Evolutionary conservation across 192 early-diverging fungal species (phyloP).

Genomic region (Coemansia sp.): DNA sequence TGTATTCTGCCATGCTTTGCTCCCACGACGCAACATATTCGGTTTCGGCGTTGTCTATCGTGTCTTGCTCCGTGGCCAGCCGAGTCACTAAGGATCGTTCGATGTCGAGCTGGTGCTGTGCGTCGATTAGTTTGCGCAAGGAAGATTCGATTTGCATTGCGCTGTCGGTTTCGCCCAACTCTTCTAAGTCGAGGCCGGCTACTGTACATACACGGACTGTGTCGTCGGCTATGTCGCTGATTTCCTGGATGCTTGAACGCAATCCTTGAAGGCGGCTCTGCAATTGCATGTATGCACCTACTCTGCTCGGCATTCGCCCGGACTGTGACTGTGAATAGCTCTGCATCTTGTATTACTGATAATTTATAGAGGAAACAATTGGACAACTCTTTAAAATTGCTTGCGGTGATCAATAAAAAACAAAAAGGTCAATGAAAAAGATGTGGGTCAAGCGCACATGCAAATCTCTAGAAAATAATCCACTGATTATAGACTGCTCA

Average conservation of each 20-base stretch:
- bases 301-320: not conserved
- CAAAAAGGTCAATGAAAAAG: too few relatives aligned
- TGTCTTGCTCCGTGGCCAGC: slow-evolving; percentile 6
- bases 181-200: slow-evolving; percentile 27
- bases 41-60: not conserved
- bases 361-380: too few relatives aligned
- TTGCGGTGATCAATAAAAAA: too few relatives aligned
- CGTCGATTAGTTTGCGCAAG: slow-evolving; percentile 30
- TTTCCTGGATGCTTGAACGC: slow-evolving; percentile 11
- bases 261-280: slow-evolving; percentile 9
- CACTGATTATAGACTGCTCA: too few relatives aligned
- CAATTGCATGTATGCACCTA: slow-evolving; percentile 23
- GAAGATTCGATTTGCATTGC: slow-evolving; percentile 18
- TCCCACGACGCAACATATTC: slow-evolving; percentile 16
- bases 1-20: slow-evolving; percentile 9
- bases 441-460: too few relatives aligned
- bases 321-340: slow-evolving; percentile 8
- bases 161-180: slow-evolving; percentile 12
- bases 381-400: too few relatives aligned
- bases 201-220: slow-evolving; percentile 23
- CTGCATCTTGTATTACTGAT: not conserved
- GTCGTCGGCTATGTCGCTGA: slow-evolving; percentile 22
- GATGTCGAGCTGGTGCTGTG: slow-evolving; percentile 24
- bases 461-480: too few relatives aligned
- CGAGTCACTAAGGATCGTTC: slow-evolving; percentile 16